phyloP scores from a whole-genome alignment of 78 protist genomes.

The Monosiga brevicollis region DNA sequence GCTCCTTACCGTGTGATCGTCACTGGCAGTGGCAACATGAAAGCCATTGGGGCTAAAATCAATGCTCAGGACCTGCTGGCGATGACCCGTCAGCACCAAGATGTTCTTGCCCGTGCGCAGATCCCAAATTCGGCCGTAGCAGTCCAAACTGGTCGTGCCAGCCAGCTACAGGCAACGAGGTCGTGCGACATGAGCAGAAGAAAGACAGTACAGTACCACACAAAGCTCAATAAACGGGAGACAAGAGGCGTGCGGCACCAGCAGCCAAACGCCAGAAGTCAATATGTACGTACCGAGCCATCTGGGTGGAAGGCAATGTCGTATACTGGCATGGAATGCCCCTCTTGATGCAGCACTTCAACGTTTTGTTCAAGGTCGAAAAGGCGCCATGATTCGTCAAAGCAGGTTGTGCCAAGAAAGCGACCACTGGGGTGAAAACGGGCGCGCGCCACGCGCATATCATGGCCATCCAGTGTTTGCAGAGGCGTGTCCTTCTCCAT shows the following conservation, averaged over 20 bases:
- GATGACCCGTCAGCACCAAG: constrained; percentile 53
- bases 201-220: no score
- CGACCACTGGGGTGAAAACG: constrained; percentile 11
- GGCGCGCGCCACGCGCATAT: neutral
- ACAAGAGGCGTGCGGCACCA: no score
- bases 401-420: neutral
- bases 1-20: constrained; percentile 56
- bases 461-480: neutral
- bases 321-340: constrained; percentile 47
- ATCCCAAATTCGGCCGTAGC: constrained; percentile 61
- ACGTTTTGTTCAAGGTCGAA: constrained; percentile 45
- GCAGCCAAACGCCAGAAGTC: no score
- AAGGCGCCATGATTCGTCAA: constrained; percentile 55
- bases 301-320: constrained; percentile 52
- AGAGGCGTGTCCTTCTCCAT: neutral
- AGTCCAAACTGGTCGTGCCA: constrained; percentile 19
- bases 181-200: no score
- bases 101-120: constrained; percentile 55
- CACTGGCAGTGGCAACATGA: constrained; percentile 49
- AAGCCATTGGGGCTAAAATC: constrained; percentile 62
- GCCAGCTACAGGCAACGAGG: neutral
- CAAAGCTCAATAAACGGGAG: no score
- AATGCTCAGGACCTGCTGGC: constrained; percentile 44
- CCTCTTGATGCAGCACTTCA: constrained; percentile 57
- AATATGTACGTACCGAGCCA: constrained; percentile 52